A percentile compares a stretch with the other conserved stretches of the same genome.
phyloP scores from a whole-genome alignment of 1,284 basidiomycete genomes.

The Rhodotorula mucilaginosa region DNA sequence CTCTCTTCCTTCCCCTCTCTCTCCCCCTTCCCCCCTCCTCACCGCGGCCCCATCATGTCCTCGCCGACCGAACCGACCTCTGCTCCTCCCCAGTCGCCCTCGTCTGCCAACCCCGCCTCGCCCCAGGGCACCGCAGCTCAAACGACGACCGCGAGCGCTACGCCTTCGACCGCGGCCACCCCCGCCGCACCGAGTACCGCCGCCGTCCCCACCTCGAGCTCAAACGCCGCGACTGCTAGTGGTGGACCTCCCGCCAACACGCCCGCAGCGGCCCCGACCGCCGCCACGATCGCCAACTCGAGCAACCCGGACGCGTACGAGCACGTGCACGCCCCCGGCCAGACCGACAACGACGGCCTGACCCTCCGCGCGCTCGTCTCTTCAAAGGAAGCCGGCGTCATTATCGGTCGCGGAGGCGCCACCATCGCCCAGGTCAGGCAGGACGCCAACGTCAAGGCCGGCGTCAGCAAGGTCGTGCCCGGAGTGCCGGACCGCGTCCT shows the following conservation, averaged over 20 bases:
- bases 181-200: neutral
- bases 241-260: constrained; percentile 22
- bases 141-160: neutral
- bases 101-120: neutral
- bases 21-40: neutral
- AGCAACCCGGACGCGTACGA: constrained; percentile 29
- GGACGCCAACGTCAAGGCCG: constrained; percentile 93
- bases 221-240: too few relatives aligned
- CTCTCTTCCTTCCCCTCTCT: neutral
- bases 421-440: constrained; percentile 95
- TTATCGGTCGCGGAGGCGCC: constrained; percentile 93
- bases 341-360: constrained; percentile 59
- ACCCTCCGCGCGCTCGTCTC: constrained; percentile 89
- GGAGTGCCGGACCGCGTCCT: constrained; percentile 97
- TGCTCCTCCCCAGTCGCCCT: neutral
- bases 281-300: constrained; percentile 30
- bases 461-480: constrained; percentile 95
- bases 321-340: constrained; percentile 20
- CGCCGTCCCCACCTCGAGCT: neutral
- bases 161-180: neutral
- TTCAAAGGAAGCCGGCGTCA: constrained; percentile 91
- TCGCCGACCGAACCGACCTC: neutral
- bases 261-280: constrained; percentile 30
- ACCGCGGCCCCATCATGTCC: neutral
- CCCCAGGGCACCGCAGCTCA: neutral